Conservation (phyloP, 2,329 filamentous ascomycete species). For the Cordyceps cateniannulata region DNA sequence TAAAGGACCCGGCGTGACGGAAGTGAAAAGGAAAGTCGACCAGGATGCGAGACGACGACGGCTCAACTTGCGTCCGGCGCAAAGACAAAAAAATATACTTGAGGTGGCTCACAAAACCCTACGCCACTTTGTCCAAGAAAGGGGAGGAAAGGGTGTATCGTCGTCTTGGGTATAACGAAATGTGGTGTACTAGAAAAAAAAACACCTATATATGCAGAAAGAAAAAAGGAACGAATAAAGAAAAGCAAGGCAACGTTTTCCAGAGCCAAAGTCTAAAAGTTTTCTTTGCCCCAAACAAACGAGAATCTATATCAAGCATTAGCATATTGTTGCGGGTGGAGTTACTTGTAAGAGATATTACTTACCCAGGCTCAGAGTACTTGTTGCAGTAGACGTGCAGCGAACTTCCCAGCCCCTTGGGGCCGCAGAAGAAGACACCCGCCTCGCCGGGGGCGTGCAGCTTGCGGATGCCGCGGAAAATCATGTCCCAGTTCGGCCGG, state of each 20-base stretch:
- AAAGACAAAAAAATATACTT: neutral
- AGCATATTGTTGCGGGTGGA: neutral
- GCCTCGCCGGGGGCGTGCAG: constrained; percentile 67
- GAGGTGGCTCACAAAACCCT: neutral
- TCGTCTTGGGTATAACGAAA: constrained; percentile 8
- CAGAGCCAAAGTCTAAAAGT: constrained; percentile 42
- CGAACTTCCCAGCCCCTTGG: constrained; percentile 69
- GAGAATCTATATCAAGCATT: constrained; percentile 43
- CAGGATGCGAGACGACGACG: neutral
- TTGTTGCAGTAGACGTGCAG: constrained; percentile 82
- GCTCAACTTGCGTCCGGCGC: constrained; percentile 12
- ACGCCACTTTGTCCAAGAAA: neutral
- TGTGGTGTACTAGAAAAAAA: neutral
- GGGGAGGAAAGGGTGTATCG: neutral
- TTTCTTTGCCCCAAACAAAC: constrained; percentile 65
- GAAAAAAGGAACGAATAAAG: neutral
- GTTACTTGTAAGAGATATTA: neutral
- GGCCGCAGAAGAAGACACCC: constrained; percentile 80
- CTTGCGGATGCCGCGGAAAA: constrained; percentile 77
- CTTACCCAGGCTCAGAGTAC: constrained; percentile 75
- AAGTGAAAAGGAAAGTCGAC: neutral
- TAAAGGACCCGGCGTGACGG: neutral
- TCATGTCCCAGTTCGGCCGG: constrained; percentile 84
- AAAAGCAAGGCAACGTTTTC: neutral
- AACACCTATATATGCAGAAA: constrained; percentile 1